Conservation (phyloP, 2,329 filamentous ascomycete genomes). For the Venturiaceae sp. region DNA sequence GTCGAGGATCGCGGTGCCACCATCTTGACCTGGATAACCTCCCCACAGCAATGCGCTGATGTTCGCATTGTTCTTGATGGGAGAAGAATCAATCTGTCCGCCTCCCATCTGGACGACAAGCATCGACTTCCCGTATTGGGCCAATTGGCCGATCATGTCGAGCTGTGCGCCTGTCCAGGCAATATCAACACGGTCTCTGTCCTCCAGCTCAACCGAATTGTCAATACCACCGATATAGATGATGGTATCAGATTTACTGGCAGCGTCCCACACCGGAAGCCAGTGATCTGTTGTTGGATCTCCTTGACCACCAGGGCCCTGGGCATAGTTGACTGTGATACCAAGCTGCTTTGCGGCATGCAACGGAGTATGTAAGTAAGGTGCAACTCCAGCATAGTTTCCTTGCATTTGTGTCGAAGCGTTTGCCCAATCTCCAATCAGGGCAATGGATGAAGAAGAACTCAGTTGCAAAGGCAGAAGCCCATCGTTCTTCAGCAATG, state of each 20-base stretch:
- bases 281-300: slow-evolving; percentile 22
- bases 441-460: slow-evolving; percentile 33
- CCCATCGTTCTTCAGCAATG: slow-evolving; percentile 44
- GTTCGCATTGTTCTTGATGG: slow-evolving; percentile 36
- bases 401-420: slow-evolving; percentile 48
- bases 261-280: slow-evolving; percentile 21
- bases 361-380: slow-evolving; percentile 45
- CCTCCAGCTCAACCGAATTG: slow-evolving; percentile 41
- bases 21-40: slow-evolving; percentile 46
- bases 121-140: slow-evolving; percentile 37
- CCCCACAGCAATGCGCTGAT: slow-evolving; percentile 47
- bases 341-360: slow-evolving; percentile 40
- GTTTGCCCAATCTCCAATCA: slow-evolving; percentile 51
- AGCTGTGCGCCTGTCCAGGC: slow-evolving; percentile 44
- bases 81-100: slow-evolving; percentile 42
- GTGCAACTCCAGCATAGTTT: slow-evolving; percentile 47
- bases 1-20: slow-evolving; percentile 45
- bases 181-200: slow-evolving; percentile 40
- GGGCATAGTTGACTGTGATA: slow-evolving; percentile 35
- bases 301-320: slow-evolving; percentile 19
- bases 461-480: slow-evolving; percentile 32
- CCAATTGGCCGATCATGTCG: slow-evolving; percentile 38
- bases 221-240: slow-evolving; percentile 49
- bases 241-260: slow-evolving; percentile 39
- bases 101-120: slow-evolving; percentile 43